phyloP scores from a whole-genome alignment of 371 early-diverging fungal species.

The Haplosporangium sp. region DNA sequence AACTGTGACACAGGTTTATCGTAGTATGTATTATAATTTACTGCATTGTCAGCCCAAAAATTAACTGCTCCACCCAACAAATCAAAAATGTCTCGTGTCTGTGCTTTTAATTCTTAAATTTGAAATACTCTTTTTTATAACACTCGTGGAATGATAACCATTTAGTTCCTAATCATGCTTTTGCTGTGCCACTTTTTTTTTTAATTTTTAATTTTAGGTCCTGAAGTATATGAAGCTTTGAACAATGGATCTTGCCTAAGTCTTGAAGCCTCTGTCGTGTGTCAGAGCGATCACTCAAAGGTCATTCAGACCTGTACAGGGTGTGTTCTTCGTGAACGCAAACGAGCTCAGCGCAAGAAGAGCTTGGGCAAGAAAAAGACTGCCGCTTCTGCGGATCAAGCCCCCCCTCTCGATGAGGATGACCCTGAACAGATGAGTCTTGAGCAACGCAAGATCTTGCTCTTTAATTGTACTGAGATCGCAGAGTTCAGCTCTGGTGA shows the following conservation, averaged over 20 bases:
- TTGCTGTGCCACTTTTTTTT: background rate
- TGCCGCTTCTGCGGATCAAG: constrained; percentile 20
- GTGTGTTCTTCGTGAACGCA: constrained; percentile 87
- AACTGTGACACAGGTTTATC: too few species aligned
- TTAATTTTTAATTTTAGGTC: constrained; percentile 31
- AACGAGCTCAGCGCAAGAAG: constrained; percentile 54
- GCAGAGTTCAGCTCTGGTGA: constrained; percentile 93
- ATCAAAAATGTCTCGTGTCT: background rate
- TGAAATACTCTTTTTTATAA: background rate
- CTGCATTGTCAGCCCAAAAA: background rate
- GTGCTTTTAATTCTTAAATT: background rate
- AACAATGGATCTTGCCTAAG: constrained; percentile 63
- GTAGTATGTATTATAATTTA: background rate
- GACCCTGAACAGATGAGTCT: constrained; percentile 65
- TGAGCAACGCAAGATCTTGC: constrained; percentile 79
- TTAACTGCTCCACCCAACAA: background rate
- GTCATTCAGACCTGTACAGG: constrained; percentile 86
- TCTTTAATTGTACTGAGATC: constrained; percentile 91
- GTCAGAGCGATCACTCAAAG: constrained; percentile 85
- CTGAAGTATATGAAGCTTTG: constrained; percentile 46
- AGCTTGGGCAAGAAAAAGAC: constrained; percentile 55
- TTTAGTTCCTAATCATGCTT: background rate
- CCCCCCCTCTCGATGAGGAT: constrained; percentile 58
- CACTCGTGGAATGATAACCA: background rate
- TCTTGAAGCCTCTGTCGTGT: constrained; percentile 85